Base-by-base conservation (phyloP, 2,329 filamentous ascomycete species). In the Fusarium buharicum region DNA sequence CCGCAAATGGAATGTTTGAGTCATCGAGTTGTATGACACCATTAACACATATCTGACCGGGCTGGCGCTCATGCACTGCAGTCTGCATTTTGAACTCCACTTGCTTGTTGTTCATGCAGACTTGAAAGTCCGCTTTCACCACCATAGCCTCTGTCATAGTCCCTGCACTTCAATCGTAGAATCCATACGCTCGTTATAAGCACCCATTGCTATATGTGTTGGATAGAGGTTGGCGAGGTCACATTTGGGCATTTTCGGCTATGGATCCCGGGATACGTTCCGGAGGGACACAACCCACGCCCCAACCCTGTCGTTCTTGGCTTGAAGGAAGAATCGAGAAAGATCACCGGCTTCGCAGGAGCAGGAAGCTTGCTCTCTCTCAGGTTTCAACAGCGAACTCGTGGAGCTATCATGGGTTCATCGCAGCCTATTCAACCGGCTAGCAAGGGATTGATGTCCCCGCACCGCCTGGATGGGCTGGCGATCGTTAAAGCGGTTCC, bases 31-130 rank as follows among this genome's bases (percentile, higher is more conserved):
- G 60, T 36, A 52, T 53, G 45, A 27, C 43, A 46, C 39, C 39
- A 51, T 49, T 38, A 53, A 55, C 47, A 50, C 46, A 53, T 48
- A 37, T 52, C 38, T 56, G 31, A 44, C 51, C 45, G 57, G 55
- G 54, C 60, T 59, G 69, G 67, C 69, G 68, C 61, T 52, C 70
- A 71, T 65, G 67, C 50, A 68, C 47, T 70, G 55, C 64, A 62
- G 38, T 56, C n/a, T 55, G 36, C 46, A 49, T 51, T 52, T 43
- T 22, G 30, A 20, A 33, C 41, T 43, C 27, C 60, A 16, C 39
- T 27, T 12, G 37, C 39, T 27, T 12, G 37, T 24, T 47, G 48
- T 44, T 16, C 20, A n/a, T 37, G 24, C 48, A 43, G 33, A 12
- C 24, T 39, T 10, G 33, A 36, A 31, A 63, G 33, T 18, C 22